Base-by-base conservation (phyloP, 2,329 filamentous ascomycete genomes). In the Rhynchosporium secalis region DNA sequence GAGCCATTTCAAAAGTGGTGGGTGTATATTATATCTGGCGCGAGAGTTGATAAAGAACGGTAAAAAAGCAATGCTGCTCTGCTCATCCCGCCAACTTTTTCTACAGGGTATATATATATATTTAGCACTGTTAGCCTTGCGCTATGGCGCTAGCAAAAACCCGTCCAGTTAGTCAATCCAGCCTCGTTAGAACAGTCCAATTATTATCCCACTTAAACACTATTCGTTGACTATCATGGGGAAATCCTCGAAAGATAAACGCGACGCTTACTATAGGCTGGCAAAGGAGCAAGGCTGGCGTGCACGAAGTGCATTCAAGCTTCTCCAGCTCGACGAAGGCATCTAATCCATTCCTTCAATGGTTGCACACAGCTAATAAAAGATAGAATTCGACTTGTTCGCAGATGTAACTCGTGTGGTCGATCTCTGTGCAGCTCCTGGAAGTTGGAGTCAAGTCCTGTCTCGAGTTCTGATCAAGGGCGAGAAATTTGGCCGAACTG, bases 251-350 rank as follows among this genome's bases (percentile, higher is more conserved):
- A 99, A 99, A 77, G 95, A 99, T 75, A 99, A 99, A 79, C 90
- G 95, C 58, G 95, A 99, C 76, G 93, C 93, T 51, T 99, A 99
- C 78, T 99, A 99, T 74, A 86, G 95, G 59, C 89, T 99, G 8
- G 95, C 95, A 20, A 99, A 99, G 78, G 95, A 99, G 77, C 95
- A 99, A 80, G 96, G 96, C 67, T 99, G 95, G 94, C 90, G 95
- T 41, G 95, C 95, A 33, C 86, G 95, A 62, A 96, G 92, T 69
- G 95, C 95, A 8, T 99, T 97, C 81, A 99, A 99, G 78, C 85
- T 99, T 29, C 86, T 99, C 12, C 95, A 99, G 76, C 86, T 99
- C 29, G 93, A 99, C 75, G 92, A 88, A 79, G 86, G 86, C 86
- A 43, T 49, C 54, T 29, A n/a, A 58, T 10, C 36, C 9, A 56